Base-by-base conservation (phyloP, 2,329 filamentous ascomycete genomes). In the Penicillium hesseltinei region DNA sequence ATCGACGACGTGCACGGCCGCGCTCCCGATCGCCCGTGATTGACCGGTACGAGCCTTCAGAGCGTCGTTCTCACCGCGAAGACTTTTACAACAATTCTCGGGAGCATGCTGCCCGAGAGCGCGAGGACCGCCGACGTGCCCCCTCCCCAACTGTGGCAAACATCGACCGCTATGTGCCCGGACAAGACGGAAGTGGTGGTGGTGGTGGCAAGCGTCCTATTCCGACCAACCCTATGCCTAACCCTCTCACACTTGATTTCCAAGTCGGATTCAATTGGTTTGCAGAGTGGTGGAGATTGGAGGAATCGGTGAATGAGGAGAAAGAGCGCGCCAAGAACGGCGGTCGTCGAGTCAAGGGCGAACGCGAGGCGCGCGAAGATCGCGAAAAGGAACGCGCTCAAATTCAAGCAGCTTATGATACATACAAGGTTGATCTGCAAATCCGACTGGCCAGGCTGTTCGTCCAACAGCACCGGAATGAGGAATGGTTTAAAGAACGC, bases 401-500 rank as follows among this genome's bases (percentile, higher is more conserved):
- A 68, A 88, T 88, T 11, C 85, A 88, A 60, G 79, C 80, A 23
- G 84, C 84, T 3, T 88, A 88, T 59, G 85, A 88, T 66, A 73
- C 80, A 40, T 88, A 88, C 77, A 88, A 88, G 70, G 82, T 84
- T 66, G 84, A 86, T 58, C 76, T 87, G 11, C 85, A 87, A 64
- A 77, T 85, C 36, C 83, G 84, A 64, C 93, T 96, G 88, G 92
- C 94, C 0, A 87, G 92, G 63, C 81, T 84, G 1, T 99, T 99
- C 72, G 94, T 99, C 42, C 85, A 88, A 49, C 89, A 92, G 66
- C 94, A 99, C 76, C 96, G 96, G 73, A 87, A 87, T 43, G 94
- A 99, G 73, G 93, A 99, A 72, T 99, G 94, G 94, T 99, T 99
- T 78, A 91, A 88, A 66, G 94, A 99, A 76, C 88, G 91, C 71